A percentile compares a stretch with the other conserved stretches of the same genome.
Conservation (phyloP, 352 stramenopile species). For the Pythium volutum region DNA sequence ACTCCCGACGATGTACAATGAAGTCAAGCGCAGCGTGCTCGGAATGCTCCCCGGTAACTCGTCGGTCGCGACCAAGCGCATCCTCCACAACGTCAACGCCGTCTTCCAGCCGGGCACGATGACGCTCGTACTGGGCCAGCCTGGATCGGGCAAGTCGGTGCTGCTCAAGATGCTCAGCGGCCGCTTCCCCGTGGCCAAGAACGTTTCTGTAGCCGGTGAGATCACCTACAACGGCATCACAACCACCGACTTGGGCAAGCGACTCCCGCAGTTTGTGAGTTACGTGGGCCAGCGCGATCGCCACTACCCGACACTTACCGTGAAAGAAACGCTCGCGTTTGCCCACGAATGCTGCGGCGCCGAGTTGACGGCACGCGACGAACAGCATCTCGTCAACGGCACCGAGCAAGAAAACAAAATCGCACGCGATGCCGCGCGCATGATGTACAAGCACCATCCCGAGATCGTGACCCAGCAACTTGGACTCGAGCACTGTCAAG, state of each 20-base stretch:
- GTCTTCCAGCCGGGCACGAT: constrained; percentile 32
- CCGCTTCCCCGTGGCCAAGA: constrained; percentile 45
- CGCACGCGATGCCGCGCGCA: constrained; percentile 15
- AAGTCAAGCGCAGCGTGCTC: not conserved
- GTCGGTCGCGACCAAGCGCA: constrained; percentile 24
- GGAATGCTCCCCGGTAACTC: constrained; percentile 8
- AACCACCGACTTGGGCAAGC: constrained; percentile 29
- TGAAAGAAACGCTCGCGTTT: constrained; percentile 35
- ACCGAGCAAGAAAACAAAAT: constrained; percentile 28
- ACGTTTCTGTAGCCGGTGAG: constrained; percentile 36
- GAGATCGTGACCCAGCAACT: constrained; percentile 38
- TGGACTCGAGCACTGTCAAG: constrained; percentile 33
- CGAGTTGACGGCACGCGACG: constrained; percentile 20
- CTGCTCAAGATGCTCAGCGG: constrained; percentile 58
- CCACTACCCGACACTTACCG: constrained; percentile 29
- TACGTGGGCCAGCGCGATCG: constrained; percentile 40
- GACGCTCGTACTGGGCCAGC: constrained; percentile 27
- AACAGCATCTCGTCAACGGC: constrained; percentile 31
- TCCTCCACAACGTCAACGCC: constrained; percentile 27
- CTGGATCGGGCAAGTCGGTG: constrained; percentile 31
- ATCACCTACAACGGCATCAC: constrained; percentile 53
- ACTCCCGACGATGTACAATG: constrained; percentile 19
- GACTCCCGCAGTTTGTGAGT: constrained; percentile 42
- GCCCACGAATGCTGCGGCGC: constrained; percentile 24
- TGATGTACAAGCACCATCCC: constrained; percentile 22